Evolutionary conservation across 1,284 basidiomycete species (phyloP).

Genomic region (Moesziomyces sp.): DNA sequence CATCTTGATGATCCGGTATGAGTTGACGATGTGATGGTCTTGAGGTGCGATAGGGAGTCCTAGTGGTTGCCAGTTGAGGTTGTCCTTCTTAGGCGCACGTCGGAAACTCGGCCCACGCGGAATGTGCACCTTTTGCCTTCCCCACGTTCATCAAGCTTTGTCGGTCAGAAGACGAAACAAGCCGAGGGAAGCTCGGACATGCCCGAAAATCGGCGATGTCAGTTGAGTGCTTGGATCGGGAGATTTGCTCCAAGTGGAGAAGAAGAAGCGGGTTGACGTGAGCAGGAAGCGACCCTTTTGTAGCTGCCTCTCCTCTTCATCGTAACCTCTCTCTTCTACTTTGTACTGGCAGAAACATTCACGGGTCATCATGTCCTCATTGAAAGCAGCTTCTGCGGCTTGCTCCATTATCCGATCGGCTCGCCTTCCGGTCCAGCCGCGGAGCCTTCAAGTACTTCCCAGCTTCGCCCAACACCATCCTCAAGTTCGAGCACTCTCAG

Average conservation of each 20-base stretch:
- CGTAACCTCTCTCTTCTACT: background rate
- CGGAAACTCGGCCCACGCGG: constrained; percentile 23
- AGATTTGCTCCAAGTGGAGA: constrained; percentile 26
- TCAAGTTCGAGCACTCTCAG: background rate
- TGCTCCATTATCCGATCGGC: constrained; percentile 3
- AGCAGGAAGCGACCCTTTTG: background rate
- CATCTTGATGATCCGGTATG: constrained; percentile 2
- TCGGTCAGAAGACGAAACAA: background rate
- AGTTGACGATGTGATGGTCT: background rate
- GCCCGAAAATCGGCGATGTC: constrained; percentile 21
- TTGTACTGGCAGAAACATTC: background rate
- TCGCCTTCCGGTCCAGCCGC: background rate
- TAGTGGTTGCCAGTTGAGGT: too few species aligned
- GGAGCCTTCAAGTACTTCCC: background rate
- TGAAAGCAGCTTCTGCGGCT: constrained; percentile 9
- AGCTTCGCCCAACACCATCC: background rate
- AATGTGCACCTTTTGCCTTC: background rate
- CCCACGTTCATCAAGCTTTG: background rate
- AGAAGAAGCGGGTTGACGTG: constrained; percentile 9
- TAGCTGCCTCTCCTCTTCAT: background rate
- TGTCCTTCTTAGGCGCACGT: background rate
- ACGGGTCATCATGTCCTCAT: constrained; percentile 9
- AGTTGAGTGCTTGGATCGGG: background rate
- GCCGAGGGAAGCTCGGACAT: constrained; percentile 4
- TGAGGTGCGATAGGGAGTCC: too few species aligned